Percentiles rank a stretch among this genome's conserved stretches.
Evolutionary conservation across 306 rosid species (phyloP).

Genomic region (Lathyrus sativus): DNA sequence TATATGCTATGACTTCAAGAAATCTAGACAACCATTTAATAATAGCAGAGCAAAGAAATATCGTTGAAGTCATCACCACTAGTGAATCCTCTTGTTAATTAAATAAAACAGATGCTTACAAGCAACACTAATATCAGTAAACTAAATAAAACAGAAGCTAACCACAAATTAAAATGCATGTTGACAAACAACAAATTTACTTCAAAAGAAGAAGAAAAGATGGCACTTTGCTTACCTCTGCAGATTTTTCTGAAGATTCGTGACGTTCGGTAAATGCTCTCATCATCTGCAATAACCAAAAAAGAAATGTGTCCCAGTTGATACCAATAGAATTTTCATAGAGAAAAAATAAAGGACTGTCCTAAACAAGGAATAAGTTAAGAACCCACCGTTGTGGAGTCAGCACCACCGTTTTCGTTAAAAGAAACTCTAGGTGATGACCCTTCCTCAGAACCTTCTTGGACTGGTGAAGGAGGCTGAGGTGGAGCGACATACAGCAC

Average conservation of each 20-base stretch:
- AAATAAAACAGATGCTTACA: conserved; percentile 27
- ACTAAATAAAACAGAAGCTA: conserved; percentile 10
- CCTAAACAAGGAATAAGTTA: conserved; percentile 26
- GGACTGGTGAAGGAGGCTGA: conserved; percentile 88
- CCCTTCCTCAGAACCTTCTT: conserved; percentile 89
- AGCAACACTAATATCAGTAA: conserved; percentile 7
- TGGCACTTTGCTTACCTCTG: conserved; percentile 55
- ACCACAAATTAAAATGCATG: conserved; percentile 25
- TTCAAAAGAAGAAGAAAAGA: not conserved
- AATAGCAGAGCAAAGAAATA: conserved; percentile 1
- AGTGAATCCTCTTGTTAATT: conserved; percentile 10
- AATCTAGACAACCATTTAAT: not conserved
- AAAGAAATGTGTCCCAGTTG: conserved; percentile 28
- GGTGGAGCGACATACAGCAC: conserved; percentile 84
- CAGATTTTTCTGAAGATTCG: conserved; percentile 61
- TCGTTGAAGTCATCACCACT: not conserved
- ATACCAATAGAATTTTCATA: conserved; percentile 1
- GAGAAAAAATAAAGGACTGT: not conserved
- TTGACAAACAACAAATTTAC: conserved; percentile 27
- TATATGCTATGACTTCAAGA: not conserved
- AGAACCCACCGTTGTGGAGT: conserved; percentile 56
- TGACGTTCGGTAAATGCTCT: conserved; percentile 56
- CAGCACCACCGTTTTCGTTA: conserved; percentile 72
- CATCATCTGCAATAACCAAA: conserved; percentile 56
- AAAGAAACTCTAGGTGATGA: conserved; percentile 82